Base-by-base conservation (phyloP, 495 filamentous ascomycete genomes). In the Lasiosphaeris hirsuta region DNA sequence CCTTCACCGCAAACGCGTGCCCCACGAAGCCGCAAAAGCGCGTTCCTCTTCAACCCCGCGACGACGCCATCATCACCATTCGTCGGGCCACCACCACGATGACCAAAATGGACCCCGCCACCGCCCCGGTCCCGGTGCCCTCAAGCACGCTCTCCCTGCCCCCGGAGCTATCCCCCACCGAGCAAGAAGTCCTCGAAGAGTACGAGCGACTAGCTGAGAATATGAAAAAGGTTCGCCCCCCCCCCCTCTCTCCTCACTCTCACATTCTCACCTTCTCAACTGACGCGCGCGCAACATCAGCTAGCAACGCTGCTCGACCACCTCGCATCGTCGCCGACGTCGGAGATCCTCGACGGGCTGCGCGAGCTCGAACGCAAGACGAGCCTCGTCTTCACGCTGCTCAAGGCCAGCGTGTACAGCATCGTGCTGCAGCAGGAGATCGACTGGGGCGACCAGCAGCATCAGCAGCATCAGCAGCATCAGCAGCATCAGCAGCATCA, bases 361-460 rank as follows among this genome's bases (percentile, higher is more conserved):
- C 77, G 94, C 45, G 83, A 89, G 36, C 79, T 98, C 50, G 94
- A 98, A 76, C 81, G 94, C 61, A 96, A 97, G 80, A 96, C 91
- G 19, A 89, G 89, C 44, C 78, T 95, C 39, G 94, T 97, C 35
- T 96, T 93, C 72, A 98, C 94, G 57, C 68, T 97, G 68, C 79
- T 98, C 67, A 97, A 98, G 77, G 93, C 94, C 35, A 97, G 93
- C 72, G 94, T 97, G 48, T 97, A 97, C 72, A 94, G 88, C 69
- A 97, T 98, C 78, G 92, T 98, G 62, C 71, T 98, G 76, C 91
- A 97, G 80, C 91, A 97, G 78, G 88, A 97, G 82, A 94, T 95
- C 55, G 84, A 80, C 59, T 79, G 76, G 66, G 83, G 86, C 55
- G 61, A 23, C 9, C 17, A 23, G 1, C 17, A 23, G 8, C 17